Conservation (phyloP, 192 early-diverging fungal species). For the Backusella liffmaniae region DNA sequence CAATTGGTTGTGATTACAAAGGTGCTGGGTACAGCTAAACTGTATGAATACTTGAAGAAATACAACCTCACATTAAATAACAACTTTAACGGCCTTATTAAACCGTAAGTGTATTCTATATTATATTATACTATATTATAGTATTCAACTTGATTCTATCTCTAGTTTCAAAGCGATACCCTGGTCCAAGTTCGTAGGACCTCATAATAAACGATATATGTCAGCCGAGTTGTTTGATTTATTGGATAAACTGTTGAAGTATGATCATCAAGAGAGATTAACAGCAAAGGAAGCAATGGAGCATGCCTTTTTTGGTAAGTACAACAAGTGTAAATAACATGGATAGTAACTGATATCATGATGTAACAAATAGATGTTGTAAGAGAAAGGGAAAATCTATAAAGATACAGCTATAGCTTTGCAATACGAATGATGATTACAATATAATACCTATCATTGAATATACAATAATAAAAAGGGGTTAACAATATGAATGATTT, state of each 20-base stretch:
- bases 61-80: slow-evolving; percentile 89
- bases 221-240: slow-evolving; percentile 85
- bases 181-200: slow-evolving; percentile 81
- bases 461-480: too few species aligned
- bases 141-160: background rate
- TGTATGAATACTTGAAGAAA: slow-evolving; percentile 90
- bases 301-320: slow-evolving; percentile 71
- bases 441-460: background rate
- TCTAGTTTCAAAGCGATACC: slow-evolving; percentile 65
- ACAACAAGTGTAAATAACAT: background rate
- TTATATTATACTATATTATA: background rate
- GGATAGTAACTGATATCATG: background rate
- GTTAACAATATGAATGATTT: too few species aligned
- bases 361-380: background rate
- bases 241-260: slow-evolving; percentile 83
- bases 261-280: slow-evolving; percentile 89
- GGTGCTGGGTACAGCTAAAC: slow-evolving; percentile 92
- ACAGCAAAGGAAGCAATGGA: slow-evolving; percentile 86
- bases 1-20: slow-evolving; percentile 98
- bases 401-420: background rate
- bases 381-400: background rate
- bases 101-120: slow-evolving; percentile 39
- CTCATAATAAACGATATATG: slow-evolving; percentile 83
- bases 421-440: too few species aligned
- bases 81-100: slow-evolving; percentile 89